phyloP scores from a whole-genome alignment of 2,329 filamentous ascomycete genomes.

The Furcasterigmium sp. region DNA sequence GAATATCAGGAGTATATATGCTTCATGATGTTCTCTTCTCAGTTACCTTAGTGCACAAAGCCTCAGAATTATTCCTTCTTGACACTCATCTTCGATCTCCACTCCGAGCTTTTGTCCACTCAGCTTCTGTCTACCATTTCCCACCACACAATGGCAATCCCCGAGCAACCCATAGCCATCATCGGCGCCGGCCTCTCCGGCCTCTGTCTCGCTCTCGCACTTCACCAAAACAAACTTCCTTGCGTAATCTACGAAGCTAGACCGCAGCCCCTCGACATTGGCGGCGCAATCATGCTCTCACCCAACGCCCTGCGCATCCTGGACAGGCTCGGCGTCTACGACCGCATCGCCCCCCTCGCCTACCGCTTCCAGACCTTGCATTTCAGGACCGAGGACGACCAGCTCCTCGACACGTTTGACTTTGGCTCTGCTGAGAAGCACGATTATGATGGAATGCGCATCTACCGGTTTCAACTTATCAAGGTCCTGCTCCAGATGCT shows the following conservation, averaged over 20 bases:
- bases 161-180: too few species aligned
- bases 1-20: too few species aligned
- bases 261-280: constrained; percentile 35
- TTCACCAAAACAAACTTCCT: constrained; percentile 45
- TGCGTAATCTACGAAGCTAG: constrained; percentile 47
- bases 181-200: constrained; percentile 43
- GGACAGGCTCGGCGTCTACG: constrained; percentile 42
- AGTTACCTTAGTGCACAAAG: too few species aligned
- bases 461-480: constrained; percentile 48
- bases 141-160: too few species aligned
- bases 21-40: too few species aligned
- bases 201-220: constrained; percentile 47
- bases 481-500: constrained; percentile 38
- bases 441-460: constrained; percentile 46
- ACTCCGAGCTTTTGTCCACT: too few species aligned
- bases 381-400: constrained; percentile 31
- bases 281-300: constrained; percentile 53
- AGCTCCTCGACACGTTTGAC: constrained; percentile 34
- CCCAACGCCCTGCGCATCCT: constrained; percentile 53
- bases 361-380: constrained; percentile 47
- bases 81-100: too few species aligned
- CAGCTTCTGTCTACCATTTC: too few species aligned
- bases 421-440: constrained; percentile 42
- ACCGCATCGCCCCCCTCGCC: constrained; percentile 34
- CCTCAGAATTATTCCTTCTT: too few species aligned